A percentile compares a stretch with the other conserved stretches of the same genome.
These are phyloP conservation scores for Stephania japonica DNA, from an alignment of 164 flowering plant genomes.

Conservation along the genomic window DNA sequence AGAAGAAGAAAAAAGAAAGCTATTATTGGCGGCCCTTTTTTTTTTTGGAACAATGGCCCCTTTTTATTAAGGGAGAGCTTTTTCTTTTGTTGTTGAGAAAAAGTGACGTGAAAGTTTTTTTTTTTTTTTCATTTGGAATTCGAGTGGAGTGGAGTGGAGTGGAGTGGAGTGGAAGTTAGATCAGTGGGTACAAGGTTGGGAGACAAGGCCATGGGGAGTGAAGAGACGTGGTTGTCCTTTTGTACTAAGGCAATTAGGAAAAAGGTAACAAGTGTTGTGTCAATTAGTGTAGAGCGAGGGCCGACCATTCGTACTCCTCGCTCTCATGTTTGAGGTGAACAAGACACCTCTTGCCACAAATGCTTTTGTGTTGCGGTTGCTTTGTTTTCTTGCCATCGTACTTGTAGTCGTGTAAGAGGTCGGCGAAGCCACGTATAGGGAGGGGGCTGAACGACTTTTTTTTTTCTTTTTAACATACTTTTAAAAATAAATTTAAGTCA, in stretches of 20 bases:
- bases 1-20: not conserved
- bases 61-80: too few species aligned
- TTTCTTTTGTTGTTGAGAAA: too few species aligned
- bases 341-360: not conserved
- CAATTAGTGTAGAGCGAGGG: not conserved
- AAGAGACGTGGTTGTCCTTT: not conserved
- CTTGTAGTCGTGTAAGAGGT: too few species aligned
- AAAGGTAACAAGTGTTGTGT: not conserved
- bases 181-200: not conserved
- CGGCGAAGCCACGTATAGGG: too few species aligned
- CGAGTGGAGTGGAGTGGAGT: too few species aligned
- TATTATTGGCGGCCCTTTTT: not conserved
- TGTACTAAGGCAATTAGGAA: too few species aligned
- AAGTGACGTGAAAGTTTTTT: too few species aligned
- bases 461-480: too few species aligned
- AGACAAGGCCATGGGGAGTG: not conserved
- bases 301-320: not conserved
- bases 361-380: not conserved
- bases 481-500: too few species aligned
- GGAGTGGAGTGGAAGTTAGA: not conserved
- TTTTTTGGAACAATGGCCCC: too few species aligned
- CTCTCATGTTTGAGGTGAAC: not conserved
- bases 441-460: too few species aligned
- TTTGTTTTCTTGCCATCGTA: not conserved
- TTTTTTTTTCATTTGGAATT: too few species aligned